Conservation (phyloP, 2,329 filamentous ascomycete species). For the Aspergillus sp. region DNA sequence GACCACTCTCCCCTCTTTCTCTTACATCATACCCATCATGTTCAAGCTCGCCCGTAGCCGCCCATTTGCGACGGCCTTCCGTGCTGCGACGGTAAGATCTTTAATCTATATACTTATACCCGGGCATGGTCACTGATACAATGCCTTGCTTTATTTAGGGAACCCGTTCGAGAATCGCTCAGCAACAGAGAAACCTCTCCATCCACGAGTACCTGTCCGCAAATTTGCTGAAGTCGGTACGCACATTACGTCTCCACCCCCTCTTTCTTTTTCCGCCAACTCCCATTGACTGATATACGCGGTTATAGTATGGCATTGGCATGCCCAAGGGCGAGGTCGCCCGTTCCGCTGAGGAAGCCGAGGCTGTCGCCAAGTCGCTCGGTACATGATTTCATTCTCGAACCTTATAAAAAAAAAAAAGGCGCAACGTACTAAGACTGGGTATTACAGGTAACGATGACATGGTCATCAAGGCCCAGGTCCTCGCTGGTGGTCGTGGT, state of each 20-base stretch:
- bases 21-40: slow-evolving; percentile 48
- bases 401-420: neutral
- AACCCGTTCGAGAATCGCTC: slow-evolving; percentile 48
- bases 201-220: slow-evolving; percentile 98
- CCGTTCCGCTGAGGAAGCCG: slow-evolving; percentile 75
- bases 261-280: neutral
- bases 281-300: slow-evolving; percentile 16
- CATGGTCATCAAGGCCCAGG: slow-evolving; percentile 99
- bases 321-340: slow-evolving; percentile 88
- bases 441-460: slow-evolving; percentile 62
- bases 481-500: slow-evolving; percentile 92
- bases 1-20: slow-evolving; percentile 15
- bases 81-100: slow-evolving; percentile 64
- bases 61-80: slow-evolving; percentile 72
- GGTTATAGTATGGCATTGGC: slow-evolving; percentile 76
- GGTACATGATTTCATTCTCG: slow-evolving; percentile 44
- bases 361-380: slow-evolving; percentile 83
- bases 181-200: slow-evolving; percentile 82
- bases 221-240: slow-evolving; percentile 69
- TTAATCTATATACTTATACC: slow-evolving; percentile 1
- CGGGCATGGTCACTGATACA: slow-evolving; percentile 3
- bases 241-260: slow-evolving; percentile 13
- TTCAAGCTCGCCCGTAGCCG: slow-evolving; percentile 80
- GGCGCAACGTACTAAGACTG: slow-evolving; percentile 13
- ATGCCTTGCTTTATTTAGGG: slow-evolving; percentile 41